Percentiles rank a stretch among this genome's conserved stretches.
These are phyloP conservation scores for Penicillium janthinellum DNA, from an alignment of 2,329 filamentous ascomycete genomes.

Conservation along the genomic window DNA sequence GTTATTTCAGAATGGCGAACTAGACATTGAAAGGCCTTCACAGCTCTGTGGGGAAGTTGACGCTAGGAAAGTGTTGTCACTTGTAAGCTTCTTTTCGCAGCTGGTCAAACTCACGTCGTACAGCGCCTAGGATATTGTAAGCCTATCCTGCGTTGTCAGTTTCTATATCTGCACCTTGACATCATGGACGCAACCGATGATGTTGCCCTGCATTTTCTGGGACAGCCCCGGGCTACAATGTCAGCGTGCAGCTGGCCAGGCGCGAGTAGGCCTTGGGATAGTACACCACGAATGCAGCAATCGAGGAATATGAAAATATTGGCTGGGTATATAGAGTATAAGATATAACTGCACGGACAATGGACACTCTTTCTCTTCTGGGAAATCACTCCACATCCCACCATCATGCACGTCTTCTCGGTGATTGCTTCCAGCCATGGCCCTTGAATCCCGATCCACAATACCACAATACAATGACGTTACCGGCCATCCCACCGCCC, in stretches of 20 bases:
- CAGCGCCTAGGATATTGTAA: neutral
- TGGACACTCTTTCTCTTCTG: neutral
- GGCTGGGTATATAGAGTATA: neutral
- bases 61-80: too few species aligned
- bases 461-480: neutral
- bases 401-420: neutral
- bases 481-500: neutral
- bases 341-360: neutral
- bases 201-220: constrained; percentile 11
- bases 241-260: neutral
- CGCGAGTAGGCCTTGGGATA: neutral
- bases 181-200: constrained; percentile 20
- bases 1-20: neutral
- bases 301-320: neutral
- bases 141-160: neutral
- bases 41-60: too few species aligned
- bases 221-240: neutral
- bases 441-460: neutral
- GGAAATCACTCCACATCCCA: neutral
- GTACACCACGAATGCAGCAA: neutral
- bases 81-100: too few species aligned
- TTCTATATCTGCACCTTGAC: constrained; percentile 22
- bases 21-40: neutral
- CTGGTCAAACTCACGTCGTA: neutral
- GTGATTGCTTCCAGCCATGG: neutral